Base-by-base conservation (phyloP, 371 early-diverging fungal genomes). In the Mortierella sp. region DNA sequence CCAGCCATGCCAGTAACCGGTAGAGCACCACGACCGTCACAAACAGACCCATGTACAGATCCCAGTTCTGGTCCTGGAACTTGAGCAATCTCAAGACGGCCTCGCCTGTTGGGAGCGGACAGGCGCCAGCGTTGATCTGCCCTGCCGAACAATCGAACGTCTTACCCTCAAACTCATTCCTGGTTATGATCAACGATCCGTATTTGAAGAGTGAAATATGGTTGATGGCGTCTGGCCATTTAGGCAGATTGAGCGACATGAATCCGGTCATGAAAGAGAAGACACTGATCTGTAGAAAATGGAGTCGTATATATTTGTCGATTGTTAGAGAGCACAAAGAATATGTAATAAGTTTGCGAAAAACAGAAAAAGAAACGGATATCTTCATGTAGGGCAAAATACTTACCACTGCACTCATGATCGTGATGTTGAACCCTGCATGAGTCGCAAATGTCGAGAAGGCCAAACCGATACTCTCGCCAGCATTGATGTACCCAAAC, bases 201-300 rank as follows among this genome's bases (percentile, higher is more conserved):
- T 75, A 75, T 47, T 75, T 75, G 60, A 75, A 60, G 24, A 69
- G 49, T 6, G 75, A 75, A 4, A 68, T 43, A 30, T 69, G 27
- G 43, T 75, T 75, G 12, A 75, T 60, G n/a, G 49, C 51, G 0
- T 46, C 27, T 26, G 69, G 39, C 59, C 69, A 75, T 41, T 56
- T 2, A 3, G 75, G 75, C 2, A 75, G 55, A 14, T 56, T 68
- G 2, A 62, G 49, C 0, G 75, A 75, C 60, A 75, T 31, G 57
- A 75, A 75, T 21, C 75, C 75, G 3, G 75, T 75, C 75, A 75
- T 75, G 34, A 68, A 75, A 9, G 75, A 75, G 28, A 75, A 75
- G 24, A 75, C 59, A 27, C 69, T 68, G 52, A 75, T 68, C 73
- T 73, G 43, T 50, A 15, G 55, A 24, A 21, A 26, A 30, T 6